Base-by-base conservation (phyloP, 1,284 basidiomycete species). In the Pterulicium gracile region DNA sequence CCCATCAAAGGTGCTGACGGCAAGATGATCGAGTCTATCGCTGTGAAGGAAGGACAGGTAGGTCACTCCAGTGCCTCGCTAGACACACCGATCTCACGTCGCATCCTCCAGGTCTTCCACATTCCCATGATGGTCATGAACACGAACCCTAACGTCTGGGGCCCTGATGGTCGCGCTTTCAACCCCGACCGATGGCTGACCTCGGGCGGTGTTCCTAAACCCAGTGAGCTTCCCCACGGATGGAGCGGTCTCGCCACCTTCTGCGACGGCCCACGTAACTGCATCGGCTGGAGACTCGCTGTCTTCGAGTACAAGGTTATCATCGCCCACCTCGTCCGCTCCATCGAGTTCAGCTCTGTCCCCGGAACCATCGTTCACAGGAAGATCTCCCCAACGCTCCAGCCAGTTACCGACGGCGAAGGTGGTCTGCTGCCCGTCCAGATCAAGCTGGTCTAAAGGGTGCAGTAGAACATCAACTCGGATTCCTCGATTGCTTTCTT, bases 241-340 rank as follows among this genome's bases (percentile, higher is more conserved):
- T 63, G 55, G 54, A 55, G 53, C 32, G 54, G 54, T 12, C 50
- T 67, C 4, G 51, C 62, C 13, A 61, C 64, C 18, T 70, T 70
- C 57, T 59, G 59, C 50, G 66, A 67, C 50, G 68, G 68, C 0
- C 66, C 68, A 17, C 51, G 67, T 21, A 61, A 59, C 45, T 70
- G 68, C 51, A 56, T 70, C 42, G 68, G 68, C 4, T 64, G 56
- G 54, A 51, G 60, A n/a, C 47, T 65, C 40, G 60, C 64, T 39
- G 49, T 67, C 12, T 58, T 65, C 43, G 64, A 68, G 54, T 56
- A 64, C 56, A 69, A 69, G 56, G 60, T 65, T 15, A 60, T 68
- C 24, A 54, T 68, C 23, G 63, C 62, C 21, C 60, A 60, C 22
- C 55, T 69, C 24, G 50, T 69, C 17, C 58, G 63, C 27, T 54